Conservation (phyloP, 2,329 filamentous ascomycete species). For the Arachnopeziza araneosa region DNA sequence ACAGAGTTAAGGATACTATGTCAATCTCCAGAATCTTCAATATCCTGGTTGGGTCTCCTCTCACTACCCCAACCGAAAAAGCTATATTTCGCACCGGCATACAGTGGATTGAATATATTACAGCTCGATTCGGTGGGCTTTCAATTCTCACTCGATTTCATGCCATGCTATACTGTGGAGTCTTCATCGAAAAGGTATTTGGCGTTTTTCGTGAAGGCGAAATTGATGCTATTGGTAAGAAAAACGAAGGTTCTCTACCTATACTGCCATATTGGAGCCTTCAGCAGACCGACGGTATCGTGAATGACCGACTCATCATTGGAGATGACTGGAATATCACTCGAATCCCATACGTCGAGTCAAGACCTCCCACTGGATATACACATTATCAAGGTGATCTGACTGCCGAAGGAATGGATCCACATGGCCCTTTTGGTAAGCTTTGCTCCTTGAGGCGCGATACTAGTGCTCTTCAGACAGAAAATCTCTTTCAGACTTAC, state of each 20-base stretch:
- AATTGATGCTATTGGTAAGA: neutral
- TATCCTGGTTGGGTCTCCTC: too few relatives aligned
- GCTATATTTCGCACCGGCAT: too few relatives aligned
- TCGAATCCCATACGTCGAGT: neutral
- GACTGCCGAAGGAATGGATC: neutral
- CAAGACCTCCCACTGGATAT: neutral
- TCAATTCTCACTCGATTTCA: neutral
- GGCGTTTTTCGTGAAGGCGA: neutral
- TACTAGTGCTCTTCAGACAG: too few relatives aligned
- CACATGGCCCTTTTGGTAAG: neutral
- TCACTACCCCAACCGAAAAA: too few relatives aligned
- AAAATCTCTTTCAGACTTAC: too few relatives aligned
- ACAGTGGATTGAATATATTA: too few relatives aligned
- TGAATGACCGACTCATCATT: neutral
- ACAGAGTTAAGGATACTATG: too few relatives aligned
- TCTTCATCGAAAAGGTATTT: neutral
- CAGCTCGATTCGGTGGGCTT: neutral
- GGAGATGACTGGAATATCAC: neutral
- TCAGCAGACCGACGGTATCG: neutral
- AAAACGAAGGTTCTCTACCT: too few relatives aligned
- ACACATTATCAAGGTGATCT: neutral
- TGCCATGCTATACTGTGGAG: neutral
- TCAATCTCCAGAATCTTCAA: too few relatives aligned
- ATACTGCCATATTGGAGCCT: neutral
- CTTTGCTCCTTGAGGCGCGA: neutral